Percentiles rank a stretch among this genome's conserved stretches.
phyloP scores from a whole-genome alignment of 495 filamentous ascomycete genomes.

The Trichoderma virens region DNA sequence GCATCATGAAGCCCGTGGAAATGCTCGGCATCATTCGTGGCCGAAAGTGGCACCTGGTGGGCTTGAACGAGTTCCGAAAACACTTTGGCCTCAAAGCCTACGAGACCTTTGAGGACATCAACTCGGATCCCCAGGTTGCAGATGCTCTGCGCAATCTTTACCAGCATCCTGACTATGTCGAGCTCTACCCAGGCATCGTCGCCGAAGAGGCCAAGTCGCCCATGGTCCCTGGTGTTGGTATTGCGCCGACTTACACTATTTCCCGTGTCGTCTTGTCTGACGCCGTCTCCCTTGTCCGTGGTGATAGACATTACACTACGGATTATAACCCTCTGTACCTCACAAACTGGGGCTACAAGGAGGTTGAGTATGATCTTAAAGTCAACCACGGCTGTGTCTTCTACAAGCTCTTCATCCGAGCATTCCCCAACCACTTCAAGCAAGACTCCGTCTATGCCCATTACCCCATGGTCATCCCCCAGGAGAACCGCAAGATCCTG shows the following conservation, averaged over 20 bases:
- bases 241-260: conserved; percentile 75
- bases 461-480: conserved; percentile 69
- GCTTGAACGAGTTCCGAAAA: conserved; percentile 79
- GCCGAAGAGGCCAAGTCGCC: conserved; percentile 72
- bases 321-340: conserved; percentile 67
- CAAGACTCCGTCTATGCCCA: conserved; percentile 79
- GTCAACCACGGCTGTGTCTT: conserved; percentile 76
- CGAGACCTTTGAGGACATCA: conserved; percentile 79
- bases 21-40: conserved; percentile 82
- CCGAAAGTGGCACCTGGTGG: conserved; percentile 72
- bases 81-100: conserved; percentile 72
- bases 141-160: conserved; percentile 68
- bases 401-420: conserved; percentile 72
- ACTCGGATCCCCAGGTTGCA: conserved; percentile 64
- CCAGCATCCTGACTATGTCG: conserved; percentile 61
- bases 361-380: conserved; percentile 39
- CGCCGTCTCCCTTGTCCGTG: conserved; percentile 75
- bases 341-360: conserved; percentile 70
- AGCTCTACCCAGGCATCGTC: conserved; percentile 75
- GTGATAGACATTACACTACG: conserved; percentile 77
- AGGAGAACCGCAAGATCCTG: conserved; percentile 66
- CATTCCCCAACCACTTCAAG: conserved; percentile 76
- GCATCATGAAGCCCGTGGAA: conserved; percentile 65
- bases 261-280: conserved; percentile 80
- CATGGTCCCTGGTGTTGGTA: conserved; percentile 69